phyloP scores from a whole-genome alignment of 176 grass and related monocot species.

The Oryza glaberrima region DNA sequence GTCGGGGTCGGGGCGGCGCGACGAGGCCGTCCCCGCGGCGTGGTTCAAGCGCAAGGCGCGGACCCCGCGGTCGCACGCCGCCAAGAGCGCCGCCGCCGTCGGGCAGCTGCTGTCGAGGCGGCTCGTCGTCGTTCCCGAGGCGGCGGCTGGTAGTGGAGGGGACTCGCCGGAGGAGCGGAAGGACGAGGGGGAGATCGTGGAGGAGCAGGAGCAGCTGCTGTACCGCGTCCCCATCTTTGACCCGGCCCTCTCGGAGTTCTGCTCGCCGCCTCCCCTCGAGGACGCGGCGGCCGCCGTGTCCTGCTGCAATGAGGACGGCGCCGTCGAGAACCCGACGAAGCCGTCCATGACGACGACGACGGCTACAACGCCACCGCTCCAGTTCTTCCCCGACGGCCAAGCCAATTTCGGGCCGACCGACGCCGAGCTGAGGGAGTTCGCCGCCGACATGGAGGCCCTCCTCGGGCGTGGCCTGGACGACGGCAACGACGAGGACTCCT shows the following conservation, averaged over 20 bases:
- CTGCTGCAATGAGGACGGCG: slow-evolving; percentile 30
- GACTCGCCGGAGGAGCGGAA: slow-evolving; percentile 46
- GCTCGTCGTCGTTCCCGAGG: slow-evolving; percentile 57
- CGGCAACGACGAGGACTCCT: slow-evolving; percentile 54
- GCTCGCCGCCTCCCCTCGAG: slow-evolving; percentile 53
- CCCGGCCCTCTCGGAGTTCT: slow-evolving; percentile 67
- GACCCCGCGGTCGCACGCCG: slow-evolving; percentile 54
- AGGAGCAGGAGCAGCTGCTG: slow-evolving; percentile 72
- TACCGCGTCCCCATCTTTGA: slow-evolving; percentile 79
- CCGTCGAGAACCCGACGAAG: slow-evolving; percentile 36
- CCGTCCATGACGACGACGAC: not conserved
- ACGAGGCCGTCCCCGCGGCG: slow-evolving; percentile 51
- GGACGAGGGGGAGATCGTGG: slow-evolving; percentile 40
- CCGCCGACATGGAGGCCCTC: slow-evolving; percentile 89
- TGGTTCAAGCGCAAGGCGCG: slow-evolving; percentile 90
- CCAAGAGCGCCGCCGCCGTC: not conserved
- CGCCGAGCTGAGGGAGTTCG: slow-evolving; percentile 83
- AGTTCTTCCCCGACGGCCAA: slow-evolving; percentile 27
- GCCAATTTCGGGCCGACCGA: slow-evolving; percentile 63
- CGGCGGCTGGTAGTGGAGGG: not conserved
- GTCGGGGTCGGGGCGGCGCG: not conserved
- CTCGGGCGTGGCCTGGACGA: slow-evolving; percentile 58
- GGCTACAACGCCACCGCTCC: not conserved
- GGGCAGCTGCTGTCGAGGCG: slow-evolving; percentile 34
- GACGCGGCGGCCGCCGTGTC: slow-evolving; percentile 38